Evolutionary conservation across 1,284 basidiomycete genomes (phyloP).

Genomic region (Leccinum griseonigrum): DNA sequence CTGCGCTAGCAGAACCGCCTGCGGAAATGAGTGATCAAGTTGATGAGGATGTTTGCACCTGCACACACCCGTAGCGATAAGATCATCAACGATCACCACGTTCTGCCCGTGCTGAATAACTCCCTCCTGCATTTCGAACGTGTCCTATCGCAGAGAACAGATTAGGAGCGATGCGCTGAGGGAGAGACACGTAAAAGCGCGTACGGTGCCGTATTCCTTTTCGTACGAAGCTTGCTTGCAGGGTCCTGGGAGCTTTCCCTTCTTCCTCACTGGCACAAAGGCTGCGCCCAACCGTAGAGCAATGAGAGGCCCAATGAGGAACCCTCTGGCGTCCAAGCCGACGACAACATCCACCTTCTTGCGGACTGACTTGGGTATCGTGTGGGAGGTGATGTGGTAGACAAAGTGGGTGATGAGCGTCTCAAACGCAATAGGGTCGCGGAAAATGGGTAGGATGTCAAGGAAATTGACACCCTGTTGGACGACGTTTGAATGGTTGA

Average conservation of each 20-base stretch:
- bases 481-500: neutral
- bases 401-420: slow-evolving; percentile 89
- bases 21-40: slow-evolving; percentile 2
- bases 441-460: slow-evolving; percentile 90
- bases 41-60: neutral
- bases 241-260: slow-evolving; percentile 90
- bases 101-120: slow-evolving; percentile 82
- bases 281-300: slow-evolving; percentile 90
- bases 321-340: slow-evolving; percentile 95
- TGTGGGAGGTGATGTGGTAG: slow-evolving; percentile 81
- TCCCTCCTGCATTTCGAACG: slow-evolving; percentile 93
- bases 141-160: slow-evolving; percentile 53
- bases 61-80: slow-evolving; percentile 87
- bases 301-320: slow-evolving; percentile 92
- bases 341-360: slow-evolving; percentile 93
- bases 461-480: slow-evolving; percentile 75
- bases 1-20: slow-evolving; percentile 95
- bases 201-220: slow-evolving; percentile 91
- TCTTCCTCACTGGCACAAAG: slow-evolving; percentile 96
- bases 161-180: slow-evolving; percentile 1
- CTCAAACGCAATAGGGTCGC: slow-evolving; percentile 83
- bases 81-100: slow-evolving; percentile 91
- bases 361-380: slow-evolving; percentile 55
- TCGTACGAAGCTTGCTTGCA: slow-evolving; percentile 78
- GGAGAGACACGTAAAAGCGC: neutral